Conservation (phyloP, 768 basidiomycete genomes). For the Panaeolus papilionaceus region DNA sequence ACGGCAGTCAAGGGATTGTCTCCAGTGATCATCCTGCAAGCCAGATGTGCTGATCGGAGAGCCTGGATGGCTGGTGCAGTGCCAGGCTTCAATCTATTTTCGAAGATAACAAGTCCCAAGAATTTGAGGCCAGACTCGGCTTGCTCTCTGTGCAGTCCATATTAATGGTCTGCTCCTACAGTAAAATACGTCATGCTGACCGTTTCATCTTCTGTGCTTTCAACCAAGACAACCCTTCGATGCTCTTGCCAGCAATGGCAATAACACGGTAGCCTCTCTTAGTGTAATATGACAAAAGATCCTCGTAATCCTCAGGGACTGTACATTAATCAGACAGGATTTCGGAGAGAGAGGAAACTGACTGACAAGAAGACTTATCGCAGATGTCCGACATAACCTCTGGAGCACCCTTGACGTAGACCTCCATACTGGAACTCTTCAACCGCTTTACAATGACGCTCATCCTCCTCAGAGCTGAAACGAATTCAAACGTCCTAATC, state of each 20-base stretch:
- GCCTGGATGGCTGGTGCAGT: constrained; percentile 91
- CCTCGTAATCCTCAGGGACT: constrained; percentile 98
- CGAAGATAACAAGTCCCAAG: constrained; percentile 95
- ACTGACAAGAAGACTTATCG: constrained; percentile 87
- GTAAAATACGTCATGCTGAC: constrained; percentile 44
- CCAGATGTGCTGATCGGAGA: constrained; percentile 87
- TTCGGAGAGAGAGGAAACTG: neutral
- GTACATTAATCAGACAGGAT: constrained; percentile 8
- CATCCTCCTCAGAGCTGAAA: constrained; percentile 92
- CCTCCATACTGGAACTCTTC: constrained; percentile 94
- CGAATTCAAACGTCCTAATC: constrained; percentile 95
- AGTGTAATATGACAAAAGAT: constrained; percentile 95
- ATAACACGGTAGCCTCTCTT: constrained; percentile 97
- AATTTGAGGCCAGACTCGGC: constrained; percentile 91
- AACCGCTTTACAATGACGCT: constrained; percentile 97
- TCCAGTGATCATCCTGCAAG: constrained; percentile 97
- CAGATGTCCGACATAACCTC: constrained; percentile 98
- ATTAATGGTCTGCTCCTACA: constrained; percentile 1
- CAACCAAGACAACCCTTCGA: constrained; percentile 94
- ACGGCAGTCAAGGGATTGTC: constrained; percentile 97
- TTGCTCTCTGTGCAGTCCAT: constrained; percentile 71
- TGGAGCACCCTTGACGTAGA: constrained; percentile 99
- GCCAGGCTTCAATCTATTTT: constrained; percentile 95
- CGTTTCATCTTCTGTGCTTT: constrained; percentile 97
- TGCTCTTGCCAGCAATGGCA: constrained; percentile 95